A percentile compares a stretch with the other conserved stretches of the same genome.
Conservation (phyloP, 208 protist species). For the Crithidia expoeki region DNA sequence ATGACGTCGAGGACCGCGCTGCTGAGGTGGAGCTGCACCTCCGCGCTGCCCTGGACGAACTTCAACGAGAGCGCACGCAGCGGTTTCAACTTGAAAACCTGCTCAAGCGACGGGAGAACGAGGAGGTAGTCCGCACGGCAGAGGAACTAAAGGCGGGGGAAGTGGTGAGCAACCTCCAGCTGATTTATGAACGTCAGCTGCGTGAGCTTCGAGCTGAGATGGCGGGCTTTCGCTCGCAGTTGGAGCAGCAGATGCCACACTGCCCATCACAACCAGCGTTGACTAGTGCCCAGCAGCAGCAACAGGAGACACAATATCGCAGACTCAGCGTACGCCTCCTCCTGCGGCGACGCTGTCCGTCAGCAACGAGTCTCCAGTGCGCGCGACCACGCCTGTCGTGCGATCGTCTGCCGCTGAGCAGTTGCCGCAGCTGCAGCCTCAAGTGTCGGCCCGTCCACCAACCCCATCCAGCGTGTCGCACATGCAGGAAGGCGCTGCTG, state of each 20-base stretch:
- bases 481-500: not conserved
- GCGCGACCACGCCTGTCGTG: not conserved
- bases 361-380: conserved; percentile 13
- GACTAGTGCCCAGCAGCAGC: not conserved
- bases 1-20: conserved; percentile 22
- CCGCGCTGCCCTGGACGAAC: conserved; percentile 30
- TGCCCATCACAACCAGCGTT: not conserved
- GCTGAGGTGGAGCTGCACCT: conserved; percentile 34
- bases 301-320: not conserved
- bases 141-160: not conserved
- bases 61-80: conserved; percentile 43
- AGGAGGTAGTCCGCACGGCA: conserved; percentile 4
- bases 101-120: conserved; percentile 20
- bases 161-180: conserved; percentile 4
- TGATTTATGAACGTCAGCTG: conserved; percentile 28
- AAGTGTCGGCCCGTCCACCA: not conserved
- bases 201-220: conserved; percentile 29
- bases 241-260: conserved; percentile 11
- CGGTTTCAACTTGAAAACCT: conserved; percentile 34
- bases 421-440: not conserved
- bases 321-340: not conserved
- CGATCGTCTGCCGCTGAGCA: not conserved
- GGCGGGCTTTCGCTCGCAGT: conserved; percentile 16
- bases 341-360: not conserved
- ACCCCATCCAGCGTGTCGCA: not conserved